Evolutionary conservation across 495 filamentous ascomycete species (phyloP), one percentile per base, ranked within the genome.

Genomic region (Filosporella fistucella): DNA sequence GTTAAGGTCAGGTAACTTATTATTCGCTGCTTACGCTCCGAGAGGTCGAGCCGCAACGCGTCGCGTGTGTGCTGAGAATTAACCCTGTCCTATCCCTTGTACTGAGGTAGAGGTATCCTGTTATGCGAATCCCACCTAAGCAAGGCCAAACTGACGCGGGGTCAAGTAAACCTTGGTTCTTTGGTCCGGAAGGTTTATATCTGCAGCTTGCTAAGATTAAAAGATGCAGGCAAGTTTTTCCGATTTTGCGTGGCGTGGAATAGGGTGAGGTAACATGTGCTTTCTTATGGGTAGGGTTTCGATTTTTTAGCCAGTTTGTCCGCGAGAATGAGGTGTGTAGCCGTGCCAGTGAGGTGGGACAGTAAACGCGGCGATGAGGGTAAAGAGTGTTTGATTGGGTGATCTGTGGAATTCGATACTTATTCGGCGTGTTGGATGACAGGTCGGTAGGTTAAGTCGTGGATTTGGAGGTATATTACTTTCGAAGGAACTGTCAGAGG

Each of bases 31-130:
- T 44, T 33, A 30, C 41, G 12, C 33, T 17, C 41, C 24, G 24
- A 4, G 24, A 45, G 48, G 37, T 42, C 36, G 41, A 39, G 38
- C 30, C 45, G 47, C 36, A 47, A 48, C 51, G 51, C 51, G 51
- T 54, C 44, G 33, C 44, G 33, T 45, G 45, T 35, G 37, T 39
- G 44, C n/a, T n/a, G 10, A 28, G 4, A 14, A 18, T 13, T 25
- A 26, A 11, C n/a, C n/a, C n/a, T n/a, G 21, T 16, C 14, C n/a
- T 23, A 33, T n/a, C 46, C 14, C 14, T 24, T n/a, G 36, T 20
- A 24, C 42, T 22, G 20, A 37, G 14, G 23, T 49, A 49, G 40
- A 49, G 24, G 14, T 40, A 13, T 25, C 2, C 20, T 22, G 14
- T n/a, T n/a, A n/a, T n/a, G n/a, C n/a, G n/a, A n/a, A n/a, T n/a